Conservation (phyloP, 2,329 filamentous ascomycete species). For the Acarospora socialis region DNA sequence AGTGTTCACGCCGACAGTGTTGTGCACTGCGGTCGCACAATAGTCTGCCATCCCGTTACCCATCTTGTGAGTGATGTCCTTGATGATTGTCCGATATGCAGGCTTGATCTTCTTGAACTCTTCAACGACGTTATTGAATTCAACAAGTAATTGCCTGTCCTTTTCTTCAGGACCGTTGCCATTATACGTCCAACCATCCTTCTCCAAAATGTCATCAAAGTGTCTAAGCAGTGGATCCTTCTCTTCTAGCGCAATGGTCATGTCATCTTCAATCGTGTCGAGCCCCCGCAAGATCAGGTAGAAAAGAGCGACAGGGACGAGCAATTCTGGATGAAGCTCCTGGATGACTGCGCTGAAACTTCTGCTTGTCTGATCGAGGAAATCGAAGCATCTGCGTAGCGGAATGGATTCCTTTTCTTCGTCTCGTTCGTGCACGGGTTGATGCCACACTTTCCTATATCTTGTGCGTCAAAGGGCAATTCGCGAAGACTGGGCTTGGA, state of each 20-base stretch:
- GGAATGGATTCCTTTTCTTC: slow-evolving; percentile 58
- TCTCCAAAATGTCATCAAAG: slow-evolving; percentile 64
- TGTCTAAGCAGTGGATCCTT: slow-evolving; percentile 78
- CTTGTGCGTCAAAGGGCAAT: slow-evolving; percentile 1
- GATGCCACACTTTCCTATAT: slow-evolving; percentile 87
- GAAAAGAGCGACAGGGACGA: slow-evolving; percentile 80
- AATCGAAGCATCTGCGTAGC: slow-evolving; percentile 71
- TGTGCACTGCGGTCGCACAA: slow-evolving; percentile 66
- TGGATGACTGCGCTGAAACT: slow-evolving; percentile 90
- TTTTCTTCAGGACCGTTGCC: slow-evolving; percentile 85
- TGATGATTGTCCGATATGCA: slow-evolving; percentile 71
- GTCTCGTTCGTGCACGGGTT: slow-evolving; percentile 76
- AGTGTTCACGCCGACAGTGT: slow-evolving; percentile 65
- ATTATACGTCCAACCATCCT: slow-evolving; percentile 81
- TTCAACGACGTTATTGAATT: slow-evolving; percentile 74
- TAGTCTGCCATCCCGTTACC: slow-evolving; percentile 98
- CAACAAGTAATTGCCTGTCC: slow-evolving; percentile 77
- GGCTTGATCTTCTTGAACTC: slow-evolving; percentile 84
- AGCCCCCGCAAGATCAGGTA: slow-evolving; percentile 84
- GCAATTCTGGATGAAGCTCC: slow-evolving; percentile 85
- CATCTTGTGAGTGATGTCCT: slow-evolving; percentile 88
- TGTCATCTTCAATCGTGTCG: slow-evolving; percentile 98
- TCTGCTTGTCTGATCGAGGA: slow-evolving; percentile 75
- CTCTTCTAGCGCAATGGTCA: slow-evolving; percentile 65
- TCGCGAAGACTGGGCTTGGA: background rate